Percentiles rank a stretch among this genome's conserved stretches.
Conservation (phyloP, 2,329 filamentous ascomycete genomes). For the Pseudogymnoascus destructans region DNA sequence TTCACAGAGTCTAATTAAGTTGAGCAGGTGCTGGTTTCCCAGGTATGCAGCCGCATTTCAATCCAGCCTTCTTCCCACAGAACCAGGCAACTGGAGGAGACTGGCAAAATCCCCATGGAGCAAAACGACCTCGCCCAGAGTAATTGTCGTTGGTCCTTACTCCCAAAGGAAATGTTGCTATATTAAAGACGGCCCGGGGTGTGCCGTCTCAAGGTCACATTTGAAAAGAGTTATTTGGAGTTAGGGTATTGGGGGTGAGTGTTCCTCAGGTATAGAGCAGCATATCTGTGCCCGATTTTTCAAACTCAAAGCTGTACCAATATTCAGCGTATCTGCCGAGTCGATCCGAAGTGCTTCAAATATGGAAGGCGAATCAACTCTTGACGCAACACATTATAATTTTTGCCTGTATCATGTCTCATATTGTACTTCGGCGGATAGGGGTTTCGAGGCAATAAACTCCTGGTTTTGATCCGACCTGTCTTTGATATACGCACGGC, state of each 20-base stretch:
- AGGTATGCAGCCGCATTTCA: conserved; percentile 57
- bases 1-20: conserved; percentile 14
- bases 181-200: background rate
- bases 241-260: conserved; percentile 13
- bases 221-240: conserved; percentile 17
- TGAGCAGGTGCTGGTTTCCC: conserved; percentile 43
- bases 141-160: conserved; percentile 12
- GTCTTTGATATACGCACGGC: background rate
- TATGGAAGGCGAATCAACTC: background rate
- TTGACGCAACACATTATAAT: background rate
- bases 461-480: background rate
- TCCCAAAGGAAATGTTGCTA: background rate
- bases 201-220: conserved; percentile 11
- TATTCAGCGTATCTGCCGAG: background rate
- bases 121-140: conserved; percentile 66
- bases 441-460: background rate
- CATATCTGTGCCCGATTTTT: background rate
- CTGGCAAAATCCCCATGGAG: conserved; percentile 69
- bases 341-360: background rate
- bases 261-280: conserved; percentile 2
- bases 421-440: background rate
- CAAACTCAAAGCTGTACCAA: conserved; percentile 2
- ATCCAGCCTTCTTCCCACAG: conserved; percentile 57
- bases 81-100: conserved; percentile 35
- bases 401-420: background rate